Conservation (phyloP, 768 basidiomycete genomes). For the Kwoniella dejecticola region DNA sequence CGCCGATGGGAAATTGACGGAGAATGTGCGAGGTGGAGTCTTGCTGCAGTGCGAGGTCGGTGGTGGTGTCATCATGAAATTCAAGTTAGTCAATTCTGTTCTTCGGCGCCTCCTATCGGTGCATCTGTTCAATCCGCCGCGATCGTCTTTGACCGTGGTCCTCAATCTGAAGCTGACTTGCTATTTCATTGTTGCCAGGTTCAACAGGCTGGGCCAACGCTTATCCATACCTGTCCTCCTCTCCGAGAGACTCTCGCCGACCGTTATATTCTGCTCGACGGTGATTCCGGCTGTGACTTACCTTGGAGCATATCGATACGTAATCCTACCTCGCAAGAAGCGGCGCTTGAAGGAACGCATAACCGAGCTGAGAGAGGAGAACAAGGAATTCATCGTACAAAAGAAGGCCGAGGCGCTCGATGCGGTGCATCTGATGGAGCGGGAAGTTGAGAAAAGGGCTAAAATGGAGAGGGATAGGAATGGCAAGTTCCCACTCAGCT, state of each 20-base stretch:
- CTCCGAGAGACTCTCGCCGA: slow-evolving; percentile 50
- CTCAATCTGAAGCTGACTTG: no score
- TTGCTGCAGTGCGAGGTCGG: slow-evolving; percentile 44
- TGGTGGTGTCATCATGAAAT: slow-evolving; percentile 51
- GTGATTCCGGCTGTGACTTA: slow-evolving; percentile 54
- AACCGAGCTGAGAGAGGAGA: slow-evolving; percentile 64
- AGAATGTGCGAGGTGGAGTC: slow-evolving; percentile 48
- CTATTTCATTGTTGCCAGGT: no score
- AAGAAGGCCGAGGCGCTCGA: slow-evolving; percentile 67
- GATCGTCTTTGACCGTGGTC: no score
- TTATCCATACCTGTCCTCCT: slow-evolving; percentile 53
- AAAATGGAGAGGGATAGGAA: slow-evolving; percentile 67
- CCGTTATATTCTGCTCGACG: slow-evolving; percentile 48
- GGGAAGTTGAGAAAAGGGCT: slow-evolving; percentile 67
- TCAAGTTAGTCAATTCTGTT: slow-evolving; percentile 32
- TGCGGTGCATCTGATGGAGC: slow-evolving; percentile 66
- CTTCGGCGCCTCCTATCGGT: not conserved
- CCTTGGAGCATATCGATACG: slow-evolving; percentile 54
- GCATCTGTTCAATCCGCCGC: no score
- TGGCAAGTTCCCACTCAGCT: slow-evolving; percentile 60
- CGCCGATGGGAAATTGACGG: slow-evolving; percentile 54
- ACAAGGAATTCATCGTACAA: slow-evolving; percentile 68
- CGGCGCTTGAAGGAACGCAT: slow-evolving; percentile 60
- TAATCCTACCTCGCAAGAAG: slow-evolving; percentile 52
- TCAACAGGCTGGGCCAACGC: slow-evolving; percentile 56